phyloP scores from a whole-genome alignment of 306 rosid genomes.

The Trifolium fragiferum region DNA sequence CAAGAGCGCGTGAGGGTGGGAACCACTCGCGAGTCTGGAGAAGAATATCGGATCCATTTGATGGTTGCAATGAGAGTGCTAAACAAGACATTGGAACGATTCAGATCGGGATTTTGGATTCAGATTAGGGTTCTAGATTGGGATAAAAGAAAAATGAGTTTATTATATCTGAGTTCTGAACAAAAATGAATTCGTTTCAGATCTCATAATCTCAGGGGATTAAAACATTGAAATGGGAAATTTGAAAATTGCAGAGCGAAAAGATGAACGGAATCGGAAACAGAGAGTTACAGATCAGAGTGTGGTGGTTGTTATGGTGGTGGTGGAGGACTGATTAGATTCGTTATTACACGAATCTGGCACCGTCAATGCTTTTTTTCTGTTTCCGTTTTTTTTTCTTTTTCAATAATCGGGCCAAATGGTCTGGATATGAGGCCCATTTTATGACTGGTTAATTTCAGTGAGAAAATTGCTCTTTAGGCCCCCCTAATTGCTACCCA shows the following conservation, averaged over 20 bases:
- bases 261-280: background rate
- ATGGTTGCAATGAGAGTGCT: conserved; percentile 85
- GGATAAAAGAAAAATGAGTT: background rate
- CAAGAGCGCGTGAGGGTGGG: conserved; percentile 91
- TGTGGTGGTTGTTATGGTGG: background rate
- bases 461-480: too few relatives aligned
- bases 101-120: conserved; percentile 17
- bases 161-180: background rate
- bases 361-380: background rate
- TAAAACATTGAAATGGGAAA: background rate
- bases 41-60: conserved; percentile 83
- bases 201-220: conserved; percentile 13
- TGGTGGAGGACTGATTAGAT: conserved; percentile 31
- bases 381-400: background rate
- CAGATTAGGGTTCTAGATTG: conserved; percentile 20
- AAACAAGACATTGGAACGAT: conserved; percentile 71
- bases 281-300: conserved; percentile 30
- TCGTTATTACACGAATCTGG: conserved; percentile 14
- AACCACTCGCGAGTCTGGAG: conserved; percentile 97
- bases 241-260: background rate
- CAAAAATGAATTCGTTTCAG: background rate
- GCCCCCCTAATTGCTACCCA: too few relatives aligned
- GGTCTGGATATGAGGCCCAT: conserved; percentile 20
- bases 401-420: background rate
- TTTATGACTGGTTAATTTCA: background rate